Base-by-base conservation (phyloP, 768 basidiomycete genomes). In the Ramaria sp. region DNA sequence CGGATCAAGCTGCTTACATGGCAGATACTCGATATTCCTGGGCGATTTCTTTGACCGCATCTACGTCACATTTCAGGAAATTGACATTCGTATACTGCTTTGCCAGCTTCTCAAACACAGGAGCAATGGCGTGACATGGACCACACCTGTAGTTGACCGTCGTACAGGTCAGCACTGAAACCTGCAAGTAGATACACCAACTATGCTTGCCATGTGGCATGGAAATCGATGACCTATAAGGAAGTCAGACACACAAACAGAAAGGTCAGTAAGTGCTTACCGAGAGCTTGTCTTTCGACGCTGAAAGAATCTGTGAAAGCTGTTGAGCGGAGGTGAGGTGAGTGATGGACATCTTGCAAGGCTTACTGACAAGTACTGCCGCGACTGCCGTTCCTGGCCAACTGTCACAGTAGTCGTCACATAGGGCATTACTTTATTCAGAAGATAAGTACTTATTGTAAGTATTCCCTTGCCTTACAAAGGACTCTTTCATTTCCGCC, bases 51-150 rank as follows among this genome's bases (percentile, higher is more conserved):
- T 63, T 68, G 19, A 81, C 82, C 50, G 76, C 78, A 62, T 91
- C 88, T 17, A 89, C 82, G 63, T 90, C 88, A 62, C 84, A 86
- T 66, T 92, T 92, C 64, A 91, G 66, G 71, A 93, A 93, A 68
- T 88, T 88, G 58, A 84, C 88, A 51, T 76, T 74, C 22, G 71
- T 72, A 66, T 86, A 83, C 63, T 87, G 72, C 63, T 81, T 84
- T 6, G 88, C 77, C 1, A 92, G 71, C 0, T 77, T 71, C 62
- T 90, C 88, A 59, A 78, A 91, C 0, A 75, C 70, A 1, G 91
- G 90, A 3, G 88, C 89, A 60, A 92, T 92, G 42, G 76, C 75
- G 68, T 88, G 87, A 66, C 89, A 92, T 37, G 90, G 90, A 1
- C 86, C 83, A 75, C 89, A 91, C 90, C 88, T 90, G 61, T 41